Base-by-base conservation (phyloP, 306 rosid species). In the Ormosia emarginata region DNA sequence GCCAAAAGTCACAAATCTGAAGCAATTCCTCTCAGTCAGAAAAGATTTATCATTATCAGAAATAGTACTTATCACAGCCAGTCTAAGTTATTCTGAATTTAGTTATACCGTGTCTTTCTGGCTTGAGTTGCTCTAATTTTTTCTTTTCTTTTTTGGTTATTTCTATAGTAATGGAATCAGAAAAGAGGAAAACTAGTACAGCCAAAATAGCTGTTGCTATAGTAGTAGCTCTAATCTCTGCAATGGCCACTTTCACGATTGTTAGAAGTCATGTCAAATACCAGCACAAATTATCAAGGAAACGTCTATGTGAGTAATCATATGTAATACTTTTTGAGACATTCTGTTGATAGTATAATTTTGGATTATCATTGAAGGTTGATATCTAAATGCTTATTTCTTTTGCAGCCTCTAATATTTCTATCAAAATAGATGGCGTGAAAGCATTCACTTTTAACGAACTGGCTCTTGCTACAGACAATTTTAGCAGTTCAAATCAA, bases 361-460 rank as follows among this genome's bases (percentile, higher is more conserved):
- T 74, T 67, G 65, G 14, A 62, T 56, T 71, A 17, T 75, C 17
- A 52, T 66, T 24, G 40, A 55, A 73, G 81, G 75, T 78, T 70
- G 73, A 62, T 17, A 14, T 47, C 18, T 68, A 63, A 82, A 81
- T 40, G 53, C 52, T 47, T 53, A 8, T 77, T 81, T 4, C 33
- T 40, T 68, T 85, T 74, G 90, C 97, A 95, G 99, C 90, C 17
- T 87, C 93, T 9, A 88, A 43, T 85, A 52, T 84, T 77, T 47
- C 79, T 32, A 79, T 93, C 70, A 93, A 86, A 87, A 86, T 95
- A 80, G 98, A 92, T 39, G 99, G 97, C 14, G 85, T 95, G 69
- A 92, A 87, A 84, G 80, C 83, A 32, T 95, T 95, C 85, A 85
- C 90, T 74, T 90, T 75, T 80, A 88, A 85, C 82, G 98, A 95